Evolutionary conservation across 192 early-diverging fungal genomes (phyloP).

Genomic region (Geranomyces michiganensis): DNA sequence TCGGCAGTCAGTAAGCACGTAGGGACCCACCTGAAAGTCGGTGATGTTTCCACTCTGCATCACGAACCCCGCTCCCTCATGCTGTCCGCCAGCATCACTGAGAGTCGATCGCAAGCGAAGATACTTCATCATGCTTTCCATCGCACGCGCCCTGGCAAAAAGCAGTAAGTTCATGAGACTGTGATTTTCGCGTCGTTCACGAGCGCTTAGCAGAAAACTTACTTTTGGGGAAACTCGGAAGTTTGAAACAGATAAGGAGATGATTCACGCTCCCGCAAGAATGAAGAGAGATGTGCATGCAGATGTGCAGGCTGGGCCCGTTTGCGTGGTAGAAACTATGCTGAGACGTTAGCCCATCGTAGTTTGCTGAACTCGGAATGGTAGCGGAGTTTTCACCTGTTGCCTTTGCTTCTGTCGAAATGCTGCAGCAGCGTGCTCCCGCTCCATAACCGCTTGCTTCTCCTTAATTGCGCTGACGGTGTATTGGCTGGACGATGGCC

Average conservation of each 20-base stretch:
- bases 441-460: slow-evolving; percentile 12
- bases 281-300: not conserved
- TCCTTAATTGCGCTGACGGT: slow-evolving; percentile 18
- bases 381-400: not conserved
- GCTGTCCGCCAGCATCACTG: slow-evolving; percentile 25
- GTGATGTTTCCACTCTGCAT: slow-evolving; percentile 20
- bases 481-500: not conserved
- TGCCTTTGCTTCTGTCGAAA: not conserved
- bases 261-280: slow-evolving; percentile 17
- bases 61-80: slow-evolving; percentile 18
- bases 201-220: not conserved
- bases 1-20: not conserved
- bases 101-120: slow-evolving; percentile 16
- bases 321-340: not conserved
- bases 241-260: not conserved
- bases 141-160: slow-evolving; percentile 1
- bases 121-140: slow-evolving; percentile 33
- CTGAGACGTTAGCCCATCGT: not conserved
- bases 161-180: not conserved
- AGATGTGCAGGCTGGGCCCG: not conserved
- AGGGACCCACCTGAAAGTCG: slow-evolving; percentile 31
- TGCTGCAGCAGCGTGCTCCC: not conserved
- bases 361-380: not conserved
- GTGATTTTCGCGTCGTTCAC: not conserved
- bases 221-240: not conserved